Base-by-base conservation (phyloP, 2,329 filamentous ascomycete genomes). In the Ambrosiella cleistominuta region DNA sequence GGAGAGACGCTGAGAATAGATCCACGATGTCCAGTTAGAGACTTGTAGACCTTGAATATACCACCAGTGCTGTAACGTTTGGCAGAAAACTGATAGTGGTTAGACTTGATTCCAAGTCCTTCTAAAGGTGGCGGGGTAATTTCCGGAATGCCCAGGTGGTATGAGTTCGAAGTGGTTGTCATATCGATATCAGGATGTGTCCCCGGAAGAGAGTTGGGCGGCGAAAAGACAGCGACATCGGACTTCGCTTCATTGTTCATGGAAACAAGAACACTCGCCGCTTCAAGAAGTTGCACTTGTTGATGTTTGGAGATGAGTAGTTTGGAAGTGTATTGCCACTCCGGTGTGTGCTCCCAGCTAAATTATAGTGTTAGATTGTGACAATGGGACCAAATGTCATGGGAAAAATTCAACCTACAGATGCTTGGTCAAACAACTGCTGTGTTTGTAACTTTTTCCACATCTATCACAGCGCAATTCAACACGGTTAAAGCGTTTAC, bases 391-490 rank as follows among this genome's bases (percentile, higher is more conserved):
- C 9, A 27, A 17, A 35, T 19, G 19, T 3, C 8, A 27, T 27
- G 1, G 9, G 8, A 7, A 35, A 27, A n/a, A 19, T 51, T 35
- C 27, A 27, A 95, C 93, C 81, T 83, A 97, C 93, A 96, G 85
- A 83, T 98, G 93, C 82, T 97, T 98, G 71, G 88, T 94, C 78
- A 98, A 82, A 82, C 93, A 98, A 77, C 93, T 97, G 82, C 90
- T 95, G 80, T 98, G 93, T 83, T 98, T 98, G 82, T 98, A 98
- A 74, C 89, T 89, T 80, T 98, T 98, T 72, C 91, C 91, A 77
- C 93, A 98, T 73, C 90, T 91, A 70, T 95, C 88, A 76, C 93
- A 98, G 72, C 86, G 88, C 69, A 98, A 81, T 71, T 97, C 91
- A 67, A 83, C 82, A 67, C 83, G 81, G 73, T 81, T 86, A 71